Percentiles rank a stretch among this genome's conserved stretches.
Conservation (phyloP, 1,284 basidiomycete genomes). For the Cyathus olla region DNA sequence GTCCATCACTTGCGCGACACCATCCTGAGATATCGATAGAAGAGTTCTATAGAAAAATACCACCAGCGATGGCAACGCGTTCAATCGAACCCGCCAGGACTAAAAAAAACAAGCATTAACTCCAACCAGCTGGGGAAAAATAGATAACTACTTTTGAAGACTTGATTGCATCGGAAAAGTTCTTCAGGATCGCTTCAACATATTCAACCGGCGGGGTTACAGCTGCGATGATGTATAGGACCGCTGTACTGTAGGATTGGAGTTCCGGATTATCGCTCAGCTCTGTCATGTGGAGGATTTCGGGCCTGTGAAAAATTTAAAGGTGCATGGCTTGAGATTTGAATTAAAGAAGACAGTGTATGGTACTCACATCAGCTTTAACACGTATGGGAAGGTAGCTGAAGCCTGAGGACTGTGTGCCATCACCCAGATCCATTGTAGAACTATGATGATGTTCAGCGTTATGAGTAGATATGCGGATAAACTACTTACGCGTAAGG, state of each 20-base stretch:
- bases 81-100: conserved; percentile 85
- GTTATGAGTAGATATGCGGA: conserved; percentile 5
- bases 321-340: background rate
- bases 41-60: conserved; percentile 92
- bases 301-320: conserved; percentile 61
- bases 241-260: conserved; percentile 77
- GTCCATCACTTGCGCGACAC: conserved; percentile 81
- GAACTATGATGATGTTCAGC: conserved; percentile 54
- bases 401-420: conserved; percentile 77
- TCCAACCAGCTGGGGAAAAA: background rate
- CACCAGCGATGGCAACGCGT: conserved; percentile 78
- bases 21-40: conserved; percentile 75
- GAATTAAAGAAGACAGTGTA: background rate
- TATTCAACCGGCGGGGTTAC: conserved; percentile 73
- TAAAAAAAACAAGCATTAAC: conserved; percentile 35
- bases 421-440: conserved; percentile 85
- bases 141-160: conserved; percentile 65
- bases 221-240: conserved; percentile 81
- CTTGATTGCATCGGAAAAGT: conserved; percentile 75
- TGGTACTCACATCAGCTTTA: conserved; percentile 78
- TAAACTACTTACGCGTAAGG: conserved; percentile 67
- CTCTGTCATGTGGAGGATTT: conserved; percentile 85
- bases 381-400: conserved; percentile 79
- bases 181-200: conserved; percentile 67
- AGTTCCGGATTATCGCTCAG: conserved; percentile 82